Evolutionary conservation across 306 rosid species (phyloP).

Genomic region (Castanopsis chinensis): DNA sequence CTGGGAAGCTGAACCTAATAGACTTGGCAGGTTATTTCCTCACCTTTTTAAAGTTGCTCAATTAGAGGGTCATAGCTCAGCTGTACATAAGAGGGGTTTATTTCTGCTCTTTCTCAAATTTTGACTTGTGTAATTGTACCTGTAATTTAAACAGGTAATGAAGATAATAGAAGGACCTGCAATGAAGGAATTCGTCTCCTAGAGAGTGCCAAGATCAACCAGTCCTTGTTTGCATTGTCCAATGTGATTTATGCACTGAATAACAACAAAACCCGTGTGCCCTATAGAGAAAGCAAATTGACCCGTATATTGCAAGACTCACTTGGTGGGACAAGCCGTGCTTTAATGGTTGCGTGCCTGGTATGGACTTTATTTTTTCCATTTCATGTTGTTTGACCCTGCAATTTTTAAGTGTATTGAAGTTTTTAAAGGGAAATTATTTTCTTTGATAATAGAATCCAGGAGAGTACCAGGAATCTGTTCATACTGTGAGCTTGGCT

Average conservation of each 20-base stretch:
- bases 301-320: slow-evolving; percentile 94
- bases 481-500: slow-evolving; percentile 88
- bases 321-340: slow-evolving; percentile 79
- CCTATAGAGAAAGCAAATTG: slow-evolving; percentile 91
- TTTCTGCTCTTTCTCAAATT: not conserved
- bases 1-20: slow-evolving; percentile 90
- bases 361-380: slow-evolving; percentile 33
- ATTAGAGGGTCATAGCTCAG: not conserved
- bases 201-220: slow-evolving; percentile 96
- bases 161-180: slow-evolving; percentile 88
- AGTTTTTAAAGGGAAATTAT: not conserved
- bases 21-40: slow-evolving; percentile 79
- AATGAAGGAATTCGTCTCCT: slow-evolving; percentile 91
- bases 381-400: not conserved
- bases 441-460: slow-evolving; percentile 62
- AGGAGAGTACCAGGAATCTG: slow-evolving; percentile 92
- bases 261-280: slow-evolving; percentile 66
- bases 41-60: not conserved
- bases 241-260: slow-evolving; percentile 93
- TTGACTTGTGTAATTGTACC: not conserved
- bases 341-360: slow-evolving; percentile 94
- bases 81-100: not conserved
- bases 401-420: not conserved
- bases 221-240: slow-evolving; percentile 83
- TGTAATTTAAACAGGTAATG: slow-evolving; percentile 64